Evolutionary conservation across 768 basidiomycete genomes (phyloP), one percentile per base, ranked within the genome.

Genomic region (Holtermannia corniformis): DNA sequence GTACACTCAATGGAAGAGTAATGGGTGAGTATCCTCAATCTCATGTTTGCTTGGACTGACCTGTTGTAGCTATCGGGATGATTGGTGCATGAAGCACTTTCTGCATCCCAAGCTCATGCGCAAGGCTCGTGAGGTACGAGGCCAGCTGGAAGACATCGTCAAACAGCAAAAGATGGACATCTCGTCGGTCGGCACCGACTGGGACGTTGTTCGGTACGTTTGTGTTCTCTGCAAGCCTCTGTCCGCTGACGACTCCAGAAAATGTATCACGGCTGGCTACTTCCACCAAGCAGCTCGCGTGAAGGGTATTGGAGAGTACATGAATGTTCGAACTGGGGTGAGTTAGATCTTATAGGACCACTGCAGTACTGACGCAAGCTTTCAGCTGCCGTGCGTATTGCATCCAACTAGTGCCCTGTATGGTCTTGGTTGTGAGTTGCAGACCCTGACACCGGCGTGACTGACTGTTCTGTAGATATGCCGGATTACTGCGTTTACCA

Each of bases 241-340:
- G 12, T 1, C 45, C 42, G 47, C 55, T 24, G 22, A 22, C 23
- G 5, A 16, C 2, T 43, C 43, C 59, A 90, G 92, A 70, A 97
- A 93, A 81, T 89, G 90, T 1, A 97, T 99, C 61, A 85, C 89
- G 32, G 86, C 93, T 24, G 93, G 93, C 25, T 99, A 96, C 73
- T 99, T 99, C 80, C 95, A 97, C 72, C 95, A 99, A 75, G 91
- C 93, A 0, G 93, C 93, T 16, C 77, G 91, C 58, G 93, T 93
- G 32, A 99, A 99, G 76, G 95, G 95, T 69, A 96, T 97, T 58
- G 93, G 93, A 55, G 95, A 99, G 74, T 99, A 95, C 73, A 88
- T 95, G 60, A 97, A 99, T 72, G 86, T 93, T 59, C 81, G 95
- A 44, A 90, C 92, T 22, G 95, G 75, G 26, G 75, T 76, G 41